Evolutionary conservation across 2,329 filamentous ascomycete genomes (phyloP).

Genomic region (Berkeleyomyces basicola): DNA sequence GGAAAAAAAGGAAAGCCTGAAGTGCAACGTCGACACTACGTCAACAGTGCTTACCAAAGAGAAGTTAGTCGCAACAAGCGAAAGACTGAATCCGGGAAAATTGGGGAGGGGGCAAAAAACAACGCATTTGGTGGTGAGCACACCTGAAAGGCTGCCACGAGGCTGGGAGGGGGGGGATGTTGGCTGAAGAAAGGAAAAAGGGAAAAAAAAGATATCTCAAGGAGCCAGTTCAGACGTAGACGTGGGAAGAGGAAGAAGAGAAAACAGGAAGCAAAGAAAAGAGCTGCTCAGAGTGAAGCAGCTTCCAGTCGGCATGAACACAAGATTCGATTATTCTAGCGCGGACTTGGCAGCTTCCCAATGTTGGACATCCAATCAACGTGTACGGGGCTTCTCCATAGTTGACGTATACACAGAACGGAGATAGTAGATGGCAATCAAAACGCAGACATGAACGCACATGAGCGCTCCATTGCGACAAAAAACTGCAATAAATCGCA

Average conservation of each 20-base stretch:
- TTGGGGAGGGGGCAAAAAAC: neutral
- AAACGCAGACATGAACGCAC: too few species aligned
- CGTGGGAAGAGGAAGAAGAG: neutral
- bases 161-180: too few species aligned
- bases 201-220: neutral
- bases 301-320: neutral
- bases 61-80: neutral
- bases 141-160: neutral
- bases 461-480: too few species aligned
- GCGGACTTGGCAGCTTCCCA: neutral
- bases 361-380: neutral
- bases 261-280: neutral
- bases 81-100: neutral
- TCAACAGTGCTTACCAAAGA: too few species aligned
- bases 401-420: neutral
- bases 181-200: neutral
- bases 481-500: too few species aligned
- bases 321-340: neutral
- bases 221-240: too few species aligned
- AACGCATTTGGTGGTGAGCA: neutral
- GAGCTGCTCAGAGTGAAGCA: neutral
- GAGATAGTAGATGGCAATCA: neutral
- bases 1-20: neutral
- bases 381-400: neutral
- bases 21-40: neutral